These are phyloP conservation scores for Pythium guiyangense DNA, from an alignment of 352 stramenopile genomes.

Conservation along the genomic window DNA sequence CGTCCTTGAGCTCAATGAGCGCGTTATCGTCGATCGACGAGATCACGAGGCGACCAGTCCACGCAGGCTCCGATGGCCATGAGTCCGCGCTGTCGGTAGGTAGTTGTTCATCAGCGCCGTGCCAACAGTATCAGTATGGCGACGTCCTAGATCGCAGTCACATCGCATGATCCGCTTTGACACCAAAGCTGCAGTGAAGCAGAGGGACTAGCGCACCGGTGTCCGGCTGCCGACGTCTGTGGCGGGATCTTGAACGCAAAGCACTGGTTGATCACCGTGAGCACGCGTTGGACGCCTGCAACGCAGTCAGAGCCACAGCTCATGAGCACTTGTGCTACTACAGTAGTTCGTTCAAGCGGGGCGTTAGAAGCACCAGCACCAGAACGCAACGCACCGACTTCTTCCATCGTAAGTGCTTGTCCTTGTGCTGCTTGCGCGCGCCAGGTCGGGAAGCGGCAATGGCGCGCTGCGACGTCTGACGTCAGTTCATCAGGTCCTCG, in stretches of 20 bases:
- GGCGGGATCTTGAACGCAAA: slow-evolving; percentile 72
- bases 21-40: slow-evolving; percentile 52
- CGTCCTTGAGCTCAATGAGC: slow-evolving; percentile 58
- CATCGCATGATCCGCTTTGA: no score
- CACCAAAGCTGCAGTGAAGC: background rate
- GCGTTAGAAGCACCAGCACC: no score
- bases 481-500: no score
- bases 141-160: no score
- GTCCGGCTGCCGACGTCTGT: slow-evolving; percentile 49
- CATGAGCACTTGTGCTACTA: background rate
- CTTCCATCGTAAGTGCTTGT: slow-evolving; percentile 1
- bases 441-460: background rate
- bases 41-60: slow-evolving; percentile 61
- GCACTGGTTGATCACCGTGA: slow-evolving; percentile 63
- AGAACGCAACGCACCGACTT: slow-evolving; percentile 1
- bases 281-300: slow-evolving; percentile 46
- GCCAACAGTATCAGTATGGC: no score
- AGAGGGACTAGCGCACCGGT: slow-evolving; percentile 35
- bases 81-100: slow-evolving; percentile 48
- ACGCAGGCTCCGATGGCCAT: slow-evolving; percentile 55
- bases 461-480: no score
- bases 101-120: no score
- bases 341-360: no score
- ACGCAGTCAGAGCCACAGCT: background rate
- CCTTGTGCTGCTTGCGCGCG: background rate